Evolutionary conservation across 2,329 filamentous ascomycete species (phyloP).

Genomic region (Drechslerella stenobrocha): DNA sequence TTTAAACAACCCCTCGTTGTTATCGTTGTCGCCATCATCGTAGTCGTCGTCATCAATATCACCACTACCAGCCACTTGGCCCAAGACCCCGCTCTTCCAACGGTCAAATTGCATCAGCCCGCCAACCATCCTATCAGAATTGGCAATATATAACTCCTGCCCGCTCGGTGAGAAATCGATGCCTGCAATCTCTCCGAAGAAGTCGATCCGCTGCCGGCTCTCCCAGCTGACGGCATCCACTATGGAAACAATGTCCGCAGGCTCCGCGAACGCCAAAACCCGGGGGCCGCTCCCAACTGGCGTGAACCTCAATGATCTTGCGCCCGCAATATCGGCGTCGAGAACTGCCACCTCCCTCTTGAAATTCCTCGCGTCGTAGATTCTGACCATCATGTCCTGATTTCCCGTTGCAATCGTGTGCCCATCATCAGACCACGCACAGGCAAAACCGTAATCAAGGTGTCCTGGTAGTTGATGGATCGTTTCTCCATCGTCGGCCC

Average conservation of each 20-base stretch:
- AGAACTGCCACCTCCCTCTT: constrained; percentile 63
- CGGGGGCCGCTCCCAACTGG: constrained; percentile 69
- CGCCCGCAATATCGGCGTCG: constrained; percentile 68
- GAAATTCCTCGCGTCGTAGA: constrained; percentile 78
- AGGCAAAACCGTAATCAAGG: constrained; percentile 72
- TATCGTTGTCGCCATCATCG: constrained; percentile 24
- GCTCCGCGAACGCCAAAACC: constrained; percentile 72
- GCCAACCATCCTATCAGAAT: constrained; percentile 67
- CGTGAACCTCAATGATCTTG: constrained; percentile 71
- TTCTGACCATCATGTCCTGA: constrained; percentile 72
- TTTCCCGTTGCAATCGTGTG: constrained; percentile 75
- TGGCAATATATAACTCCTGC: constrained; percentile 69
- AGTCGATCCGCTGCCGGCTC: constrained; percentile 70
- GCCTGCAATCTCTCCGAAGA: constrained; percentile 76
- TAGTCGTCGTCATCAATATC: constrained; percentile 13
- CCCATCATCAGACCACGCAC: constrained; percentile 77
- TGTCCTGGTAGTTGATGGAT: constrained; percentile 67
- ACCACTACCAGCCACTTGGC: constrained; percentile 21
- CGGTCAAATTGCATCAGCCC: constrained; percentile 68
- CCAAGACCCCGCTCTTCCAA: constrained; percentile 35
- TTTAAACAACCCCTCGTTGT: neutral
- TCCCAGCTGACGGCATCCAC: constrained; percentile 68
- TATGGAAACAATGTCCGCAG: constrained; percentile 72
- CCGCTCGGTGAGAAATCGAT: constrained; percentile 69
- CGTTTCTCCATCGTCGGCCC: constrained; percentile 67